phyloP scores from a whole-genome alignment of 1,139 yeast species.

The Protomyces arabidopsidicola region DNA sequence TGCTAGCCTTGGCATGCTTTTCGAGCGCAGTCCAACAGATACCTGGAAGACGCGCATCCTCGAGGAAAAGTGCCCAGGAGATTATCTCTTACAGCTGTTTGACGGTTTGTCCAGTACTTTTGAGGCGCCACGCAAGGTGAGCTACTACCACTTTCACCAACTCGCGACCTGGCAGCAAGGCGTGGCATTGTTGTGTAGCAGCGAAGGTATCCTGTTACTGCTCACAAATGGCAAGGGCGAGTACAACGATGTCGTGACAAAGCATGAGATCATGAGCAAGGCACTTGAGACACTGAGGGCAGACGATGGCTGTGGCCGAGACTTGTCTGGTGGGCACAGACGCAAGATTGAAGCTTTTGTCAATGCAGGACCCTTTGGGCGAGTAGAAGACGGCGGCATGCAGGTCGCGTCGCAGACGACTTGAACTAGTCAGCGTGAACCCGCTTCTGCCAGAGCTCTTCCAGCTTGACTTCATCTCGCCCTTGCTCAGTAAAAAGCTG shows the following conservation, averaged over 20 bases:
- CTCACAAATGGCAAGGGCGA: not conserved
- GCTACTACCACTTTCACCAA: not conserved
- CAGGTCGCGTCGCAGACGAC: not conserved
- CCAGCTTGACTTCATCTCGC: constrained; percentile 14
- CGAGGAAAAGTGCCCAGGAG: not conserved
- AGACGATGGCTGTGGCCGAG: not conserved
- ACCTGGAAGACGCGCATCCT: not conserved
- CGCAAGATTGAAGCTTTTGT: not conserved
- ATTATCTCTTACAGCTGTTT: not conserved
- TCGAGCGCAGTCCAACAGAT: not conserved
- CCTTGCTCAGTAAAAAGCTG: constrained; percentile 23
- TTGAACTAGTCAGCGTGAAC: not conserved
- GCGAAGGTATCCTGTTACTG: not conserved
- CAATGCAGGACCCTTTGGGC: not conserved
- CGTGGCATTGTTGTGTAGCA: not conserved
- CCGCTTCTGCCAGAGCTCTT: not conserved
- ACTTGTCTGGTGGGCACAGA: not conserved
- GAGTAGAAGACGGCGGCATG: not conserved
- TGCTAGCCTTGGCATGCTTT: not conserved
- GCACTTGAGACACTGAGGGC: not conserved
- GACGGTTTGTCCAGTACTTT: not conserved
- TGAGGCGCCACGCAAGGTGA: not conserved
- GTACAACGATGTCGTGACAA: not conserved
- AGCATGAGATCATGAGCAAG: not conserved
- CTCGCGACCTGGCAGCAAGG: not conserved